Evolutionary conservation across 75 land plant species (phyloP).

Genomic region (Azolla pinnata): DNA sequence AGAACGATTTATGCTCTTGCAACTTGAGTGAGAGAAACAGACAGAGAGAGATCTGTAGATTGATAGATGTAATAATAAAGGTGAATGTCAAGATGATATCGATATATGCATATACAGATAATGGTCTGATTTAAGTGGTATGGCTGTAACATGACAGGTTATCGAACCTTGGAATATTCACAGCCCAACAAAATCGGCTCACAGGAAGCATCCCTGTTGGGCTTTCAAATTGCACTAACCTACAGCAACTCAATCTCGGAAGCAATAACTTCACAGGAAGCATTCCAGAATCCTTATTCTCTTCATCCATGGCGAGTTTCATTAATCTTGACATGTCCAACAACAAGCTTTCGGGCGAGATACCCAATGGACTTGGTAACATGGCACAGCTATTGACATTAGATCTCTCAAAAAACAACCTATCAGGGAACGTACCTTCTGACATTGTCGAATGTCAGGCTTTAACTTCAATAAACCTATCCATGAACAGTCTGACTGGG

Average conservation of each 20-base stretch:
- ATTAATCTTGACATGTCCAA: background rate
- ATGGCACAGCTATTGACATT: background rate
- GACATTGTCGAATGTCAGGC: background rate
- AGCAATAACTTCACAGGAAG: conserved; percentile 3
- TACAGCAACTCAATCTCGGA: conserved; percentile 32
- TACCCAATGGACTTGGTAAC: background rate
- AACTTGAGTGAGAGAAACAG: too few species aligned
- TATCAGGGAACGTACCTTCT: background rate
- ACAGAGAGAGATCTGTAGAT: too few species aligned
- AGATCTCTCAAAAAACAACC: background rate
- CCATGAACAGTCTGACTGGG: background rate
- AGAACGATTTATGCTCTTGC: too few species aligned
- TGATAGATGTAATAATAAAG: too few species aligned
- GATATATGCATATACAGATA: too few species aligned
- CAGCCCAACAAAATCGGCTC: too few species aligned
- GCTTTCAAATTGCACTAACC: too few species aligned
- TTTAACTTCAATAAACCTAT: background rate
- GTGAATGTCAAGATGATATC: too few species aligned
- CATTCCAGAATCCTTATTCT: conserved; percentile 1
- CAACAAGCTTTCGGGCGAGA: background rate
- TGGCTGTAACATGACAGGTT: too few species aligned
- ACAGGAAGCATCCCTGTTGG: too few species aligned
- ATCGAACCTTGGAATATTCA: too few species aligned
- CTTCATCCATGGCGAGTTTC: conserved; percentile 1
- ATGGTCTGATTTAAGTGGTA: too few species aligned